A percentile compares a stretch with the other conserved stretches of the same genome.
Conservation (phyloP, 176 grass and related monocot species). For the Tillandsia fasciculata region DNA sequence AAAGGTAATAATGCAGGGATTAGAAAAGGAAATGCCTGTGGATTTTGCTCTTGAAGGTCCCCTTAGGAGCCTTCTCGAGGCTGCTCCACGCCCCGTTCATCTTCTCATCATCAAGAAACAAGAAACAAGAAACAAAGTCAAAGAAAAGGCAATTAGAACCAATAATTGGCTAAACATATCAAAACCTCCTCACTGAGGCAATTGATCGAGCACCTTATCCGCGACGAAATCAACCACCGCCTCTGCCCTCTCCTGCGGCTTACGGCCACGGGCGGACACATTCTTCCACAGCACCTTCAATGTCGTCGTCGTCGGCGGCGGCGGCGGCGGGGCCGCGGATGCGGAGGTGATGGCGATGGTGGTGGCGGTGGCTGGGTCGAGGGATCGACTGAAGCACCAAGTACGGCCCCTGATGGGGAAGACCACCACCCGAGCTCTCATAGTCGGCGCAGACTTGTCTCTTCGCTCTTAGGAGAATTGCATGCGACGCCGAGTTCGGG, state of each 20-base stretch:
- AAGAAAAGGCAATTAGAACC: background rate
- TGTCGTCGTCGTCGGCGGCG: conserved; percentile 19
- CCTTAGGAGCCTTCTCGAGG: conserved; percentile 67
- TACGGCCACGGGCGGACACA: conserved; percentile 28
- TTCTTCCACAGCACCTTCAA: conserved; percentile 58
- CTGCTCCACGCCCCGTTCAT: conserved; percentile 77
- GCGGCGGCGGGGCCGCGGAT: conserved; percentile 11
- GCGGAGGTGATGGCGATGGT: conserved; percentile 1
- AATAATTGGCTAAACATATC: background rate
- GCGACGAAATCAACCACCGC: conserved; percentile 54
- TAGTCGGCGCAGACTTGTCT: conserved; percentile 1
- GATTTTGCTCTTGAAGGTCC: conserved; percentile 75
- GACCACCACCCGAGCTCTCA: conserved; percentile 74
- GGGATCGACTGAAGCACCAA: conserved; percentile 59
- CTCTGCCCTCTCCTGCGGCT: conserved; percentile 51
- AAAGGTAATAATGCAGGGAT: no score
- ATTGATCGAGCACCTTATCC: conserved; percentile 42
- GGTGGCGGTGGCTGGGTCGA: background rate
- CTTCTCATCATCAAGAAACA: conserved; percentile 22
- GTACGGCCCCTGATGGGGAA: conserved; percentile 72
- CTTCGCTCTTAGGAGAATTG: background rate
- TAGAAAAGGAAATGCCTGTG: conserved; percentile 32
- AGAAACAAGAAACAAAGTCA: background rate
- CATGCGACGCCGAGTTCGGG: background rate
- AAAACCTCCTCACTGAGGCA: conserved; percentile 4